Evolutionary conservation across 2,329 filamentous ascomycete genomes (phyloP).

Genomic region (Penicillium sp.): DNA sequence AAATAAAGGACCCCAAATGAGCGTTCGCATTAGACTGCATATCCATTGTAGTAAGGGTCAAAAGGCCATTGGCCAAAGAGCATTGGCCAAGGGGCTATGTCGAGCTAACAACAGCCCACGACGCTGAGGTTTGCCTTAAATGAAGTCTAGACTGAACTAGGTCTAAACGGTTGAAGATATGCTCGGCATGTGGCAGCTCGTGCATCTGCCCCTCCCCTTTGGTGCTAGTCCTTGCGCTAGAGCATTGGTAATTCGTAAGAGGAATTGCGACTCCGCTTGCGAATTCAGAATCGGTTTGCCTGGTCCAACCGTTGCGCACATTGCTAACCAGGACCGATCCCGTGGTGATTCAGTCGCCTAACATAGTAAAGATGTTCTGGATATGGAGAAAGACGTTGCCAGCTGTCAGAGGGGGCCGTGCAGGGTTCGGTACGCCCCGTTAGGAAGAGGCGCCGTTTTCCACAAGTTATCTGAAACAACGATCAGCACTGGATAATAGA

Average conservation of each 20-base stretch:
- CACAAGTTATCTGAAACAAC: background rate
- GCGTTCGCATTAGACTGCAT: background rate
- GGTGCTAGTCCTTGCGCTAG: background rate
- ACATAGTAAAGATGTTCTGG: background rate
- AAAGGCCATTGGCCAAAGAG: background rate
- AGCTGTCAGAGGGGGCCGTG: background rate
- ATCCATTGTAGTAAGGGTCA: conserved; percentile 14
- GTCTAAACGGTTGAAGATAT: background rate
- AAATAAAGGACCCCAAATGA: background rate
- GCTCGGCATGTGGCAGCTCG: background rate
- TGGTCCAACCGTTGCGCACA: background rate
- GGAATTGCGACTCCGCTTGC: background rate
- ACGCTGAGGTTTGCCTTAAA: background rate
- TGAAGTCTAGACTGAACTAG: background rate
- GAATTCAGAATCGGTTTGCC: background rate
- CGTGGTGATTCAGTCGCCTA: background rate
- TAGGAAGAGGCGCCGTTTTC: background rate
- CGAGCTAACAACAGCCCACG: conserved; percentile 3
- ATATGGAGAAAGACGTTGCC: background rate
- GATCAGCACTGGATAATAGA: background rate
- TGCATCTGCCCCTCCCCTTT: background rate
- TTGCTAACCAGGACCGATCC: background rate
- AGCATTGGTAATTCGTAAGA: background rate
- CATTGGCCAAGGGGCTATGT: background rate
- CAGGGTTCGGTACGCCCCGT: background rate